phyloP scores from a whole-genome alignment of 2,329 filamentous ascomycete species.

The Monilinia fructigena region DNA sequence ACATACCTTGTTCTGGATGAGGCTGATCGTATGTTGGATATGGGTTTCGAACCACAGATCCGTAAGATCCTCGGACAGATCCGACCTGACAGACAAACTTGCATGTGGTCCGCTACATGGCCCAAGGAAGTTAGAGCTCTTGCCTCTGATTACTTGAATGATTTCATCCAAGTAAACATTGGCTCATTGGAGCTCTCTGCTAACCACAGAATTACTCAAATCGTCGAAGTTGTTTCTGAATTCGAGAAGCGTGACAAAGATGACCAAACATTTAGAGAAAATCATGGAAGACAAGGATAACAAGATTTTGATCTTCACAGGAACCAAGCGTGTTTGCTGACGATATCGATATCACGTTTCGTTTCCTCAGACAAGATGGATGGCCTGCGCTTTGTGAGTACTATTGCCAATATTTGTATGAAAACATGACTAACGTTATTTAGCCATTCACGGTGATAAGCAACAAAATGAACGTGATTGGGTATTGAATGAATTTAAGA shows the following conservation, averaged over 20 bases:
- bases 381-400: slow-evolving; percentile 93
- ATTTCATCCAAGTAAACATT: slow-evolving; percentile 99
- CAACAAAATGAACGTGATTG: slow-evolving; percentile 99
- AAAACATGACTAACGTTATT: slow-evolving; percentile 46
- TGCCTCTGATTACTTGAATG: slow-evolving; percentile 83
- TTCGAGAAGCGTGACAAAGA: slow-evolving; percentile 96
- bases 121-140: slow-evolving; percentile 96
- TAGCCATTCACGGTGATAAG: slow-evolving; percentile 98
- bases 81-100: slow-evolving; percentile 95
- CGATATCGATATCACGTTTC: too few relatives aligned
- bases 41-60: slow-evolving; percentile 99
- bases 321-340: slow-evolving; percentile 95
- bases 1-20: slow-evolving; percentile 98
- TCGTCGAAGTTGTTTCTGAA: slow-evolving; percentile 93
- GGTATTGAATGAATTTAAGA: slow-evolving; percentile 99
- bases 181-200: slow-evolving; percentile 93
- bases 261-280: slow-evolving; percentile 97
- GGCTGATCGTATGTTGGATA: slow-evolving; percentile 99
- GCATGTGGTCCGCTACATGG: slow-evolving; percentile 99
- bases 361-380: slow-evolving; percentile 94
- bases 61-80: slow-evolving; percentile 98
- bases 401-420: slow-evolving; percentile 45
- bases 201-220: slow-evolving; percentile 96
- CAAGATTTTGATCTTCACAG: slow-evolving; percentile 94
- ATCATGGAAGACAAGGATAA: slow-evolving; percentile 96